phyloP scores from a whole-genome alignment of 1,139 yeast genomes.

The Pichia sp. region DNA sequence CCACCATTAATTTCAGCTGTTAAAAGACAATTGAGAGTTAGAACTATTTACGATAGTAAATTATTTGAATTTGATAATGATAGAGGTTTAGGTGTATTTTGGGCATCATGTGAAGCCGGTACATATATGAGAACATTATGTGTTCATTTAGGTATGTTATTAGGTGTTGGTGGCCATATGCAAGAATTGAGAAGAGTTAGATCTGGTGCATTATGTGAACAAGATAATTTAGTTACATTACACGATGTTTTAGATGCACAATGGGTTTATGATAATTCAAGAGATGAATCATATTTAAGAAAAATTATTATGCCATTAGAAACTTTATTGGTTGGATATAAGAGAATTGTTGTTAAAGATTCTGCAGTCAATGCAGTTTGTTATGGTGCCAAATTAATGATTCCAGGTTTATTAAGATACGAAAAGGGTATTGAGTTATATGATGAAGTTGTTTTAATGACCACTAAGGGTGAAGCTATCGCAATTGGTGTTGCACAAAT shows the following conservation, averaged over 20 bases:
- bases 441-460: conserved; percentile 95
- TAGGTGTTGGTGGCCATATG: conserved; percentile 99
- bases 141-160: conserved; percentile 96
- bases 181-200: conserved; percentile 99
- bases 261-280: conserved; percentile 93
- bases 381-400: conserved; percentile 98
- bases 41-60: conserved; percentile 95
- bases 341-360: conserved; percentile 95
- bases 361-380: conserved; percentile 98
- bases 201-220: conserved; percentile 91
- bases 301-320: conserved; percentile 93
- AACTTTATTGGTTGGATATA: conserved; percentile 86
- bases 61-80: conserved; percentile 94
- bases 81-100: conserved; percentile 94
- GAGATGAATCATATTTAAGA: conserved; percentile 93
- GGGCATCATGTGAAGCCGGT: conserved; percentile 99
- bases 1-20: conserved; percentile 99
- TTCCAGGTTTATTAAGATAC: conserved; percentile 95
- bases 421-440: conserved; percentile 96
- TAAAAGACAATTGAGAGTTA: conserved; percentile 96
- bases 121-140: conserved; percentile 98
- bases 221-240: conserved; percentile 86
- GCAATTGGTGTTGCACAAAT: conserved; percentile 98
- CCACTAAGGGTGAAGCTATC: conserved; percentile 99
- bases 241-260: conserved; percentile 98